A percentile compares a stretch with the other conserved stretches of the same genome.
These are phyloP conservation scores for Pythium folliculosum DNA, from an alignment of 352 stramenopile species.

Conservation along the genomic window DNA sequence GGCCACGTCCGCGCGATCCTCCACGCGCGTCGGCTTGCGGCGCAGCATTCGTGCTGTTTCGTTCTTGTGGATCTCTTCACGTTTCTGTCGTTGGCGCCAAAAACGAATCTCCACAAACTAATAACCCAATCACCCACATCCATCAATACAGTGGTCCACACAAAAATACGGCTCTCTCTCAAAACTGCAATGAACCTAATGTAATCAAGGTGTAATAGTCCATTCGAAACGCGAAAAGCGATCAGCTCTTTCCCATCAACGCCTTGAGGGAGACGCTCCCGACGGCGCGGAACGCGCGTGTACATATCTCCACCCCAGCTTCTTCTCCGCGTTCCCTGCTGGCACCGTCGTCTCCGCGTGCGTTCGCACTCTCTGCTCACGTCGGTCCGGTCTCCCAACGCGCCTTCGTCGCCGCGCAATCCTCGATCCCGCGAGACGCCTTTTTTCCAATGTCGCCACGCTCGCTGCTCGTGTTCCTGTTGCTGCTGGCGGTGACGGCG, in stretches of 20 bases:
- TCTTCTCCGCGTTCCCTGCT: background rate
- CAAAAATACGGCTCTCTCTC: slow-evolving; percentile 7
- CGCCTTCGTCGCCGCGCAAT: background rate
- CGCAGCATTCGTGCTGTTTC: slow-evolving; percentile 45
- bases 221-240: background rate
- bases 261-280: too few relatives aligned
- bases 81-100: background rate
- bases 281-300: background rate
- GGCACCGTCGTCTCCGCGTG: background rate
- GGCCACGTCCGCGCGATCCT: slow-evolving; percentile 65
- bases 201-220: too few relatives aligned
- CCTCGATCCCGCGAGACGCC: background rate
- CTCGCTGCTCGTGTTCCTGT: slow-evolving; percentile 4
- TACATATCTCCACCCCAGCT: background rate
- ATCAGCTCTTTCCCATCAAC: background rate
- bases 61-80: background rate
- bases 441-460: background rate
- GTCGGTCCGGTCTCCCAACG: background rate
- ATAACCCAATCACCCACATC: slow-evolving; percentile 10
- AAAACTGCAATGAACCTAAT: too few relatives aligned
- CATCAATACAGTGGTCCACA: slow-evolving; percentile 9
- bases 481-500: too few relatives aligned
- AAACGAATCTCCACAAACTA: background rate
- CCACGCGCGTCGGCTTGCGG: slow-evolving; percentile 61
- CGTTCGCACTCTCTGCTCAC: background rate